Base-by-base conservation (phyloP, 1,284 basidiomycete genomes). In the Malassezia japonica region DNA sequence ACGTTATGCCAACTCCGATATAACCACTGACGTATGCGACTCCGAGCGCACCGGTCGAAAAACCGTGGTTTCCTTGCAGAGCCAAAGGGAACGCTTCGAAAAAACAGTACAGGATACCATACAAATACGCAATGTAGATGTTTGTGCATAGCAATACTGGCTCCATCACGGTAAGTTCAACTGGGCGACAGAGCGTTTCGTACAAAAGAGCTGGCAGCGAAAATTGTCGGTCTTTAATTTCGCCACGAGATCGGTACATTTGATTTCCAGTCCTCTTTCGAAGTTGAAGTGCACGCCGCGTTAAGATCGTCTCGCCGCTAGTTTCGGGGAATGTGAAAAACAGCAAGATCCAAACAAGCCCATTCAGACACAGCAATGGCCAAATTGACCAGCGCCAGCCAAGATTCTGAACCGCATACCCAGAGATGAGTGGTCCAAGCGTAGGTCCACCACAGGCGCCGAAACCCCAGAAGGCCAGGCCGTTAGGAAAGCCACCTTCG, bases 381-480 rank as follows among this genome's bases (percentile, higher is more conserved):
- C 65, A 74, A 47, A 53, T 16, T 1, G 50, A 29, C 73, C 73
- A 74, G 43, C 63, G 53, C 70, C 72, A 75, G 8, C 64, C 64
- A 8, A 62, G 53, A 4, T 50, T 47, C 35, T 65, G 51, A 15
- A 62, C 58, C 0, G 67, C 65, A 36, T 66, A 74, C 6, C 60
- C 56, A 3, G 60, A 50, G 16, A 73, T 45, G 6, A 58, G 9
- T 1, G 59, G 59, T 12, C 59, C 59, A 4, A 60, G 21, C 20
- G 65, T 56, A 4, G 72, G 70, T 15, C 70, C 70, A 23, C 46
- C 42, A 18, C 33, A 35, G 0, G 52, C 50, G 6, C 42, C 48
- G 1, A 41, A 45, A 5, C 34, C 48, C 48, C 48, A 57, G 16
- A 48, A 31, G 8, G 44, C 55, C 4, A 57, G 46, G 4, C 33